Evolutionary conservation across 176 grass and related monocot species (phyloP).

Genomic region (Oryza meyeriana): DNA sequence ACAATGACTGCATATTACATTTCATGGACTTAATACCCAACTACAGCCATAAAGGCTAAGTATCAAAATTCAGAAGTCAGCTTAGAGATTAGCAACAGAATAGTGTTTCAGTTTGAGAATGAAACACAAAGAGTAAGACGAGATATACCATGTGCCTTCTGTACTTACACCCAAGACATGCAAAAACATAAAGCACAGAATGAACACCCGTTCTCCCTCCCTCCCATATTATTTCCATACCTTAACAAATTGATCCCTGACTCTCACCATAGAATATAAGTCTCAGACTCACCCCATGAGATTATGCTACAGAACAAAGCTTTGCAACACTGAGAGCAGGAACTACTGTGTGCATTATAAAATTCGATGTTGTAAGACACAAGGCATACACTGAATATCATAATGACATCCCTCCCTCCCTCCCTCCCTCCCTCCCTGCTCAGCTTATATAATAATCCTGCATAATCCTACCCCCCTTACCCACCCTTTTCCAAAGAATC

Average conservation of each 20-base stretch:
- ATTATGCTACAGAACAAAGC: not conserved
- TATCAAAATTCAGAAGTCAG: not conserved
- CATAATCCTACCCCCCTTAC: not conserved
- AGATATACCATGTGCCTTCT: too few species aligned
- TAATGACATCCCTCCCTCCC: not conserved
- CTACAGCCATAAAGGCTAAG: not conserved
- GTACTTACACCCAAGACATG: too few species aligned
- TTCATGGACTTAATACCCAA: not conserved
- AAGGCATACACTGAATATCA: not conserved
- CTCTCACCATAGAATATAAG: not conserved
- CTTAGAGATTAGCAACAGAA: not conserved
- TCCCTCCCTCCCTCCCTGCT: not conserved
- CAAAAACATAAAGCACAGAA: too few species aligned
- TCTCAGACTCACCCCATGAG: not conserved
- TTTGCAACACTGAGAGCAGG: not conserved
- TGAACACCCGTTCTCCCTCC: too few species aligned
- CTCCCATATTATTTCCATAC: not conserved
- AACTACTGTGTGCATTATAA: not conserved
- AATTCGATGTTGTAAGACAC: not conserved
- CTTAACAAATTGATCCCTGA: not conserved
- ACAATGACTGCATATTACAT: not conserved
- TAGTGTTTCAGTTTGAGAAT: not conserved
- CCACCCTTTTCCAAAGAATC: not conserved
- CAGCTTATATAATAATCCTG: not conserved
- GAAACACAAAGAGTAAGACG: not conserved